Evolutionary conservation across 1,139 yeast genomes (phyloP), one percentile per base, ranked within the genome.

Genomic region (Suhomyces panamericanus): DNA sequence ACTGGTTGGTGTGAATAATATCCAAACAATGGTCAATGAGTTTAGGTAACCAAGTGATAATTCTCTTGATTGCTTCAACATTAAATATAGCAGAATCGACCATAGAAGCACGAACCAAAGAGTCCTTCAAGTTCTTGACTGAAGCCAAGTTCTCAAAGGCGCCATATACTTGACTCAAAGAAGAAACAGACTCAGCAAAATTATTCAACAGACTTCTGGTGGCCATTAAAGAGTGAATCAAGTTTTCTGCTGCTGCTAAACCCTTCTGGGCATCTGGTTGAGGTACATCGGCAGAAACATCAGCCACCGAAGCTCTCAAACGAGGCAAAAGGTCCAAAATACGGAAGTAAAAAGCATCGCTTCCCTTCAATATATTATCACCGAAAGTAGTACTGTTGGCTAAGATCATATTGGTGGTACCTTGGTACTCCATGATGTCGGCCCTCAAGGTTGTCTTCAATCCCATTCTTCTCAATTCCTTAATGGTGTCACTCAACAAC

Each of bases 261-360:
- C 90, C 96, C 53, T 83, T 85, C 49, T 81, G 86, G 32, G 88
- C 77, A 59, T 87, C 96, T 2, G 78, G 72, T 17, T 77, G 75
- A 2, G 96, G 95, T 16, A 89, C 82, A 57, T 90, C 98, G 11
- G 80, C 86, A 14, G 82, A 75, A 14, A 83, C 80, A 30, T 74
- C 71, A 1, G 81, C 65, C 14, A 83, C 82, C 2, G 88, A 71
- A 27, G 83, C 77, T 56, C 96, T 77, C 47, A 93, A 67, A 38
- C 93, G 75, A 7, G 98, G 98, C 34, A 91, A 66, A 39, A 90
- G 62, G 55, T 93, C 99, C 43, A 93, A 64, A 15, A 88, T 66
- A 49, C 87, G 75, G 69, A 79, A 87, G 63, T 81, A 90, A 55
- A 78, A 77, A 0, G 62, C 63, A 59, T 90, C 96, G 39, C 70